Base-by-base conservation (phyloP, 2,329 filamentous ascomycete genomes). In the Clonostachys rosea region DNA sequence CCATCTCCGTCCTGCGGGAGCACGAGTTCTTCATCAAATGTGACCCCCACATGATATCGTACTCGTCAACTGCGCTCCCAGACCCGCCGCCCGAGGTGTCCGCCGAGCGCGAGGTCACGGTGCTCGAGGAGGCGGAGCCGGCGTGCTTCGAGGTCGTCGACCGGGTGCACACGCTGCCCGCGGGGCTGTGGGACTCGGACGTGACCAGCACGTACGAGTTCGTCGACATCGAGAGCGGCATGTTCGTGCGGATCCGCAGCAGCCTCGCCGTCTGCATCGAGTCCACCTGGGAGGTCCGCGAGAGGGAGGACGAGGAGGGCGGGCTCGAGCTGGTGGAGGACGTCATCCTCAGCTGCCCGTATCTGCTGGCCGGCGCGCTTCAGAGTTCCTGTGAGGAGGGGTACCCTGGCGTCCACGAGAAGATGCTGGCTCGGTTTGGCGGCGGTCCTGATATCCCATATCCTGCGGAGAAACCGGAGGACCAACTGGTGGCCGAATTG, bases 121-220 rank as follows among this genome's bases (percentile, higher is more conserved):
- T n/a, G 12, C n/a, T 39, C 33, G 34, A 17, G 8, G 43, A 13
- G n/a, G 20, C 47, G 16, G 55, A 59, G 20, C 61, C 64, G n/a
- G 57, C 59, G 43, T 64, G 66, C 51, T 81, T 74, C 61, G 64
- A 66, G 34, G 74, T 80, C 20, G 75, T 68, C 7, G 74, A 77
- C 51, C 63, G 68, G 36, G 67, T 79, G 8, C 75, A 79, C 54
- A 66, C 75, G 36, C 64, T 81, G 20, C 76, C 77, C 5, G 75
- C 75, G 13, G 76, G 76, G 3, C 65, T 81, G 30, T 81, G 75
- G 76, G 75, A 77, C 55, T 73, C 68, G 45, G 71, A 74, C 43
- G 73, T 81, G 7, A 67, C 74, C 45, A 79, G 76, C 63, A 71
- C 60, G 6, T 77, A 78, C 56, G 77, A 81, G 60, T 75, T 81